Conservation (phyloP, 805 yeast species). For the Saturnispora kantuleensis region DNA sequence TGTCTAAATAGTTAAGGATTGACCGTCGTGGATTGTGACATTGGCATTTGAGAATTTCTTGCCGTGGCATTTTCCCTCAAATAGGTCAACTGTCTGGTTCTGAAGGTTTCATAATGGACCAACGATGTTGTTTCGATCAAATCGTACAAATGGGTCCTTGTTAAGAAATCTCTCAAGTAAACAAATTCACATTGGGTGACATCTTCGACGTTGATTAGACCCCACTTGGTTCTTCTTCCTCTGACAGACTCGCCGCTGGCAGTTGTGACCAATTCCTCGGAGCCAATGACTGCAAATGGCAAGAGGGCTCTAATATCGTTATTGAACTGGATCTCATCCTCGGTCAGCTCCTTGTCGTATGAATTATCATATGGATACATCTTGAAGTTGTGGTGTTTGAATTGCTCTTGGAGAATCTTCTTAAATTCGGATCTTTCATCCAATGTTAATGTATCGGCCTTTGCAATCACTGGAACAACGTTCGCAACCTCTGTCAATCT, state of each 20-base stretch:
- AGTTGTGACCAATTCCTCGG: conserved; percentile 60
- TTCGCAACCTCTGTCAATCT: conserved; percentile 84
- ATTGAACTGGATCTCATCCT: conserved; percentile 65
- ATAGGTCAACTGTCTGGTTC: conserved; percentile 88
- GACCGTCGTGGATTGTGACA: conserved; percentile 6
- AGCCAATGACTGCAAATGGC: conserved; percentile 93
- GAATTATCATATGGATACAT: conserved; percentile 70
- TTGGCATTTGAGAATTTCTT: conserved; percentile 26
- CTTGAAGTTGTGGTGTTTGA: conserved; percentile 58
- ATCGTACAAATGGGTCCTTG: conserved; percentile 92
- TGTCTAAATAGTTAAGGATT: neutral
- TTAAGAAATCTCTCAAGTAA: conserved; percentile 84
- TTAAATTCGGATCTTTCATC: conserved; percentile 78
- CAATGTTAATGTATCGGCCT: conserved; percentile 80
- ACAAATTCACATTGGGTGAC: conserved; percentile 93
- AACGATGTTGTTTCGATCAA: conserved; percentile 85
- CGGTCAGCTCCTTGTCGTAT: conserved; percentile 35
- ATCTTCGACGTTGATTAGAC: conserved; percentile 86
- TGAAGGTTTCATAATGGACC: conserved; percentile 84
- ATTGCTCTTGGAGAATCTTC: conserved; percentile 66
- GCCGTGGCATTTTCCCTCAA: conserved; percentile 79
- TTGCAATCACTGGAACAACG: conserved; percentile 92
- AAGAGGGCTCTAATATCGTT: conserved; percentile 64
- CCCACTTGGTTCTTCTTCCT: conserved; percentile 93
- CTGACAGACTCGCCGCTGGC: conserved; percentile 72